phyloP scores from a whole-genome alignment of 2,329 filamentous ascomycete genomes.

The Apiospora marii region DNA sequence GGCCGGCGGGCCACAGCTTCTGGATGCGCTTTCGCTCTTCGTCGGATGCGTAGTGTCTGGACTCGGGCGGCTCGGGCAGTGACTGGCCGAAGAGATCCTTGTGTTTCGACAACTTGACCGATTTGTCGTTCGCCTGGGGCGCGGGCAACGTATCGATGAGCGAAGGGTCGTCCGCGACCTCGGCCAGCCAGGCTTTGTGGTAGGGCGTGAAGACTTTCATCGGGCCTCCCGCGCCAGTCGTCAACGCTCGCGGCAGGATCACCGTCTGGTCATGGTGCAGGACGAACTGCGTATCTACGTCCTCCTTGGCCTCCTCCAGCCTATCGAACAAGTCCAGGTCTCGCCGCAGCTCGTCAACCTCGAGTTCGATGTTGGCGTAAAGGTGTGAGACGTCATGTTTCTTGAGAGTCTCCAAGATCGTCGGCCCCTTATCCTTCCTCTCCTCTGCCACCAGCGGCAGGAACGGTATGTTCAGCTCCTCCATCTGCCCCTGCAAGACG shows the following conservation, averaged over 20 bases:
- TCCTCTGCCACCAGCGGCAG: slow-evolving; percentile 33
- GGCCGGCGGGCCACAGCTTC: slow-evolving; percentile 46
- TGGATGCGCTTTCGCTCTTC: slow-evolving; percentile 41
- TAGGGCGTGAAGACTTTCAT: slow-evolving; percentile 38
- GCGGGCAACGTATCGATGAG: slow-evolving; percentile 49
- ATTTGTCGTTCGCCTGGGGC: slow-evolving; percentile 43
- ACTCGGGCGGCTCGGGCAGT: slow-evolving; percentile 40
- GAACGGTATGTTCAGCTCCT: slow-evolving; percentile 33
- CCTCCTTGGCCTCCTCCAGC: slow-evolving; percentile 25
- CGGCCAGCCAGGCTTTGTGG: slow-evolving; percentile 42
- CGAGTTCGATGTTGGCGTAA: slow-evolving; percentile 38
- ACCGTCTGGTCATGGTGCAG: slow-evolving; percentile 37
- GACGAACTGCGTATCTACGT: slow-evolving; percentile 27
- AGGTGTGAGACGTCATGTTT: slow-evolving; percentile 34
- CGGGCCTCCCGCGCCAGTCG: slow-evolving; percentile 32
- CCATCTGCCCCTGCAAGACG: slow-evolving; percentile 33
- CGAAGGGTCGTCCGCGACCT: slow-evolving; percentile 55
- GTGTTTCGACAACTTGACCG: slow-evolving; percentile 35
- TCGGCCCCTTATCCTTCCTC: slow-evolving; percentile 29
- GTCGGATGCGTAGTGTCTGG: slow-evolving; percentile 42
- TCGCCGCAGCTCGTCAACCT: slow-evolving; percentile 37
- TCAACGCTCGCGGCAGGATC: slow-evolving; percentile 31
- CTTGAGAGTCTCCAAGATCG: slow-evolving; percentile 30
- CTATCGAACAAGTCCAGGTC: slow-evolving; percentile 34
- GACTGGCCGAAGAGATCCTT: slow-evolving; percentile 39